Percentiles rank a stretch among this genome's conserved stretches.
Conservation (phyloP, 345 rosid genomes). For the Microthlaspi erraticum region DNA sequence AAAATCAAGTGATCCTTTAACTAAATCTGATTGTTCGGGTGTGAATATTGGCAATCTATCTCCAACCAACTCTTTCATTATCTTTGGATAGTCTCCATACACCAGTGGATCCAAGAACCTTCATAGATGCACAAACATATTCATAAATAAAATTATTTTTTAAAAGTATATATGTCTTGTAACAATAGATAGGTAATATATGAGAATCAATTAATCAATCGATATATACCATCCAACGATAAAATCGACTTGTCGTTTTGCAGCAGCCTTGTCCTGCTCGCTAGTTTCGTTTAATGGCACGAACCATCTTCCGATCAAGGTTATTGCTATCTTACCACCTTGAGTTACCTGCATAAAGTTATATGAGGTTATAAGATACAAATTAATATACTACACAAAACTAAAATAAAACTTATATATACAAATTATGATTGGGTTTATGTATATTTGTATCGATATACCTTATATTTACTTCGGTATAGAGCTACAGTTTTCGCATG, state of each 20-base stretch:
- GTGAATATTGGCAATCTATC: conserved; percentile 27
- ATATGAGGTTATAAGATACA: neutral
- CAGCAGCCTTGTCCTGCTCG: conserved; percentile 24
- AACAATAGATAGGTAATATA: neutral
- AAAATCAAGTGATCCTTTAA: conserved; percentile 42
- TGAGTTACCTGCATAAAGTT: conserved; percentile 16
- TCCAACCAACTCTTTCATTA: conserved; percentile 10
- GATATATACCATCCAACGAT: conserved; percentile 38
- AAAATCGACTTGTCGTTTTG: conserved; percentile 34
- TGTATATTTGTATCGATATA: neutral
- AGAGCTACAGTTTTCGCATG: neutral
- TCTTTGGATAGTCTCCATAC: neutral
- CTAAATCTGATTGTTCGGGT: conserved; percentile 6
- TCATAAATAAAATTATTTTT: too few species aligned
- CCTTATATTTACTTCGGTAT: conserved; percentile 9
- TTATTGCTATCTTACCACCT: conserved; percentile 30
- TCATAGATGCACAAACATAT: too few species aligned
- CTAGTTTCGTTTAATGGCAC: conserved; percentile 15
- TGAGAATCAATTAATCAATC: neutral
- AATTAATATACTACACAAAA: too few species aligned
- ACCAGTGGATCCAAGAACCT: neutral
- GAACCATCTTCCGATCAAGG: conserved; percentile 33
- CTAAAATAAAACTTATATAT: neutral
- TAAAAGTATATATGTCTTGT: neutral
- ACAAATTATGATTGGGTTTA: too few species aligned